Evolutionary conservation across 495 filamentous ascomycete species (phyloP).

Genomic region (Podospora conica): DNA sequence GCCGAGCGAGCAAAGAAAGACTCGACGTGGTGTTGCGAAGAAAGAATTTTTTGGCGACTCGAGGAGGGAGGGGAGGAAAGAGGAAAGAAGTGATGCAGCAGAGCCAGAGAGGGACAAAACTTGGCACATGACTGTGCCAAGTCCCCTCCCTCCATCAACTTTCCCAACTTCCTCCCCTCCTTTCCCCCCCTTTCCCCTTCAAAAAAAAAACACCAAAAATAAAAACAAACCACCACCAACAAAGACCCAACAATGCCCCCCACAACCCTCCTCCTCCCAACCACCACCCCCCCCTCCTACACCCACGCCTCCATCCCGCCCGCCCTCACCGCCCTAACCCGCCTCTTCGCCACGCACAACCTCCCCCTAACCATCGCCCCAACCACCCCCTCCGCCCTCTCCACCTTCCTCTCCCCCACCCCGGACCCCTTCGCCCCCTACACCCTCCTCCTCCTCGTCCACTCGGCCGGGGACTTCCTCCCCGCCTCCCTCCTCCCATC

Average conservation of each 20-base stretch:
- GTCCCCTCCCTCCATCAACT: not conserved
- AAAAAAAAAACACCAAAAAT: not conserved
- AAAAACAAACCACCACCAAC: not conserved
- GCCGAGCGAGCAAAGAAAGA: not conserved
- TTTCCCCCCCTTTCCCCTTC: not conserved
- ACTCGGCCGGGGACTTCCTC: slow-evolving; percentile 35
- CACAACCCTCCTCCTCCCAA: slow-evolving; percentile 24
- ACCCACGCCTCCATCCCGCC: slow-evolving; percentile 34
- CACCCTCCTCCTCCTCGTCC: slow-evolving; percentile 31
- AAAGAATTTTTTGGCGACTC: not conserved
- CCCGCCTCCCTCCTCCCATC: slow-evolving; percentile 21
- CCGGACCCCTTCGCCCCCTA: slow-evolving; percentile 22
- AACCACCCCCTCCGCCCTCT: slow-evolving; percentile 10
- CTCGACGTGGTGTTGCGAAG: not conserved
- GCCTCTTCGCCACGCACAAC: not conserved
- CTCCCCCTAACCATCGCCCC: slow-evolving; percentile 9
- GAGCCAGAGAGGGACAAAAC: not conserved
- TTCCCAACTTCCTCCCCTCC: not conserved
- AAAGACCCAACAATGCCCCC: not conserved
- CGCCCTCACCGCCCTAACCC: slow-evolving; percentile 23
- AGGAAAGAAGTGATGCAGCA: not conserved
- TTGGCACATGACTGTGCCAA: not conserved
- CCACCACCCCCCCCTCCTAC: slow-evolving; percentile 31
- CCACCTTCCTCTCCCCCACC: slow-evolving; percentile 21
- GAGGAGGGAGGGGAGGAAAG: not conserved